Conservation (phyloP, 192 early-diverging fungal genomes). For the Dispira parvispora region DNA sequence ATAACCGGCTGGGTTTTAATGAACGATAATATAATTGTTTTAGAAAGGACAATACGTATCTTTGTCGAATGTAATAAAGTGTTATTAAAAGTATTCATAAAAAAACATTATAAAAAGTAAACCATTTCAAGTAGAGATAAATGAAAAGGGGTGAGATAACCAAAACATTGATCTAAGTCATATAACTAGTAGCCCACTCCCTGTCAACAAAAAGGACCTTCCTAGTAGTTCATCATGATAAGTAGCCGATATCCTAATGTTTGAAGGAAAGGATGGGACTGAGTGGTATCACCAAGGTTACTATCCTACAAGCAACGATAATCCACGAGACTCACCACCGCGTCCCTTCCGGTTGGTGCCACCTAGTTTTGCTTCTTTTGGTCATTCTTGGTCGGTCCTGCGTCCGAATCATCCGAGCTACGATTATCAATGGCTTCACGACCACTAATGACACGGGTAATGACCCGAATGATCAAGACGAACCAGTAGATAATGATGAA, state of each 20-base stretch:
- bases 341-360: no score
- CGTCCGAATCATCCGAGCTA: slow-evolving; percentile 3
- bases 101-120: no score
- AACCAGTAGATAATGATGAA: slow-evolving; percentile 64
- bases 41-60: no score
- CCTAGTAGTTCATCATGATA: neutral
- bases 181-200: neutral
- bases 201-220: neutral
- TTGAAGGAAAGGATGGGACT: neutral
- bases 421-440: slow-evolving; percentile 53
- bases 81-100: no score
- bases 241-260: neutral
- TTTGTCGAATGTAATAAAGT: no score
- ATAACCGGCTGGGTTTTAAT: no score
- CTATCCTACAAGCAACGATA: no score
- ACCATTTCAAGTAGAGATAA: no score
- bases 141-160: no score
- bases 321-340: neutral
- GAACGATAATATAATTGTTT: no score
- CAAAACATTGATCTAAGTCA: no score
- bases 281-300: no score
- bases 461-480: slow-evolving; percentile 45
- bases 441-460: slow-evolving; percentile 40
- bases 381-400: neutral
- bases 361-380: neutral